These are phyloP conservation scores for Sugiyamaella valdiviana DNA, from an alignment of 805 yeast genomes.

Conservation along the genomic window DNA sequence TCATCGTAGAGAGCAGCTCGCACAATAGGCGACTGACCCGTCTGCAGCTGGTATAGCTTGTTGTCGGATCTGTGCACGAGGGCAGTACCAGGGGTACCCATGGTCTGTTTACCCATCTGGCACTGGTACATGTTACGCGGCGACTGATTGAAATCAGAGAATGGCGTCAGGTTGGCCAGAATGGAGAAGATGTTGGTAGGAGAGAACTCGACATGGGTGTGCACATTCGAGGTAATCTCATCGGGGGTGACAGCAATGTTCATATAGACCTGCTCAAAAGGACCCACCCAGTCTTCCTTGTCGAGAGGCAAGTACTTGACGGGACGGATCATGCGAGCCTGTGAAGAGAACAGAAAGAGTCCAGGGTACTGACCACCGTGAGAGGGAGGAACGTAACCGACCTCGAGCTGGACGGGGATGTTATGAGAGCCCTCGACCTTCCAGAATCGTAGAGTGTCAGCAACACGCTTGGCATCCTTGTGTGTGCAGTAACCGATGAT, in stretches of 20 bases:
- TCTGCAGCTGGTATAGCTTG: slow-evolving; percentile 84
- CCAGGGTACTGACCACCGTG: slow-evolving; percentile 97
- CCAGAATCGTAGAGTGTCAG: slow-evolving; percentile 88
- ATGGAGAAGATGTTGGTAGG: slow-evolving; percentile 94
- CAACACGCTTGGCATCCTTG: slow-evolving; percentile 75
- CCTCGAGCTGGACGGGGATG: slow-evolving; percentile 81
- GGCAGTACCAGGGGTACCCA: slow-evolving; percentile 99
- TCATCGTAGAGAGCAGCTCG: slow-evolving; percentile 90
- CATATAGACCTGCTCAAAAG: slow-evolving; percentile 97
- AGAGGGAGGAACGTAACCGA: slow-evolving; percentile 96
- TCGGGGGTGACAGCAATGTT: slow-evolving; percentile 90
- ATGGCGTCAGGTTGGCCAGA: slow-evolving; percentile 94
- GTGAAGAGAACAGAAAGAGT: slow-evolving; percentile 82
- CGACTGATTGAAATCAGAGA: slow-evolving; percentile 96
- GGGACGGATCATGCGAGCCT: slow-evolving; percentile 93
- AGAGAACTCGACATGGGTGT: slow-evolving; percentile 88
- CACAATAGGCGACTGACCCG: slow-evolving; percentile 96
- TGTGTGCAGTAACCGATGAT: slow-evolving; percentile 94
- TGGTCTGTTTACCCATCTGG: slow-evolving; percentile 99
- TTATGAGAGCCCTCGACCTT: slow-evolving; percentile 74
- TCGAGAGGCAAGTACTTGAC: slow-evolving; percentile 83
- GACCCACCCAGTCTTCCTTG: slow-evolving; percentile 84
- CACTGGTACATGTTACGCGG: slow-evolving; percentile 99
- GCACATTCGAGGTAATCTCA: slow-evolving; percentile 75
- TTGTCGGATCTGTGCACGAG: slow-evolving; percentile 88